Base-by-base conservation (phyloP, 495 filamentous ascomycete species). In the Neurospora pannonica region DNA sequence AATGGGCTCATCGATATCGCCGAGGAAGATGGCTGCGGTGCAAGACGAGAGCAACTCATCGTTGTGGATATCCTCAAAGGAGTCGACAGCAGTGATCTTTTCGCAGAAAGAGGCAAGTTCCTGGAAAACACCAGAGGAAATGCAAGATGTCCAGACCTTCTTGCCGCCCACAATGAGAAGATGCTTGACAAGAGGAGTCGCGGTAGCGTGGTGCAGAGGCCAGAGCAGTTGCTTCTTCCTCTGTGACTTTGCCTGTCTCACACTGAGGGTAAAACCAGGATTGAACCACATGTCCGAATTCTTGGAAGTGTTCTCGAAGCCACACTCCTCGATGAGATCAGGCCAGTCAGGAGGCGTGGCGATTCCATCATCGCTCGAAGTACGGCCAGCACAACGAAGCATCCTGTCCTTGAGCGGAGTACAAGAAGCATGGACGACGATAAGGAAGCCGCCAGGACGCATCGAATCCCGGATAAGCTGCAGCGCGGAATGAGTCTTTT, bases 391-490 rank as follows among this genome's bases (percentile, higher is more conserved):
- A 69, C 13, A 72, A 28, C 72, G 75, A 2, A 75, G 74, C 19
- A 81, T 75, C 4, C 74, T 74, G 21, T 78, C 75, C 48, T 77
- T 76, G 11, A 80, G 74, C 9, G 77, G 70, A 19, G 38, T 74
- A 1, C 39, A 70, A 1, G 77, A 73, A 4, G 74, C 72, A 10
- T 85, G 72, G 1, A 83, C n/a, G 10, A 86, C 67, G 7, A 86
- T 11, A n/a, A 86, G 72, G 74, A 84, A 86, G 5, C 79, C 84
- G 2, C 82, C 84, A 9, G 79, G 79, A 24, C 78, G 80, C 83
- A 86, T 86, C 71, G 82, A 71, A 2, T 48, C 19, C 3, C 77
- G 39, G 24, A 86, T 72, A 8, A 70, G 74, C 21, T 77, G 73
- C 0, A 86, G 62, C 4, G 73, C 71, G 4, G 42, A 43, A 0